Base-by-base conservation (phyloP, 495 filamentous ascomycete species). In the Viridothelium virens region DNA sequence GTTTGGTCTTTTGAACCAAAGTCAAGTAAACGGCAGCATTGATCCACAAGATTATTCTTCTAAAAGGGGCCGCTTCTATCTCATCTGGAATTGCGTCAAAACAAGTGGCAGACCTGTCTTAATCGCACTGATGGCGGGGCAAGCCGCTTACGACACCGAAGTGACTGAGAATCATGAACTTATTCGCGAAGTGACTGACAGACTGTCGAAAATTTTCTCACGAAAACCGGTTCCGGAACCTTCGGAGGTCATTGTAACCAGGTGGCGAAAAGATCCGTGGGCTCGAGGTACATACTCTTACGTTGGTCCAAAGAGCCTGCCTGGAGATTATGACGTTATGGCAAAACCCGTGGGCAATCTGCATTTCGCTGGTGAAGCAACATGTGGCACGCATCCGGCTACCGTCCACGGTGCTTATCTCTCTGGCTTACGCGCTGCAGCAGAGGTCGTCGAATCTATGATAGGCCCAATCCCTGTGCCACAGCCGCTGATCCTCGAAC, bases 331-430 rank as follows among this genome's bases (percentile, higher is more conserved):
- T 75, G 91, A 97, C 73, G 78, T 85, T 25, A 96, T 97, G 91
- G 92, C 94, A n/a, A 78, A 83, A 68, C 78, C 87, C 2, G 79
- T 96, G 59, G 91, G 90, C 46, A 96, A 94, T 66, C 79, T 99
- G 18, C 92, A 93, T 79, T 99, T 99, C 77, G 94, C 95, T 3
- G 94, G 94, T 34, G 94, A 99, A 77, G 93, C 94, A 47, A 97
- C 94, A 2, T 96, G 89, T 74, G 91, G 90, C 59, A 95, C 91
- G 2, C 92, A 99, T 75, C 94, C 94, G 9, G 94, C 94, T 37
- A 97, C 94, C 4, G 94, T 97, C 1, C 94, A 99, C 70, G 94
- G 94, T 6, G 94, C 94, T 5, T 99, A 96, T 74, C 85, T 99
- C 31, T 95, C 92, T 7, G 94, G 94, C 9, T 81, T 97, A 2